These are phyloP conservation scores for Venturiaceae sp. DNA, from an alignment of 2,329 filamentous ascomycete genomes.

Conservation along the genomic window DNA sequence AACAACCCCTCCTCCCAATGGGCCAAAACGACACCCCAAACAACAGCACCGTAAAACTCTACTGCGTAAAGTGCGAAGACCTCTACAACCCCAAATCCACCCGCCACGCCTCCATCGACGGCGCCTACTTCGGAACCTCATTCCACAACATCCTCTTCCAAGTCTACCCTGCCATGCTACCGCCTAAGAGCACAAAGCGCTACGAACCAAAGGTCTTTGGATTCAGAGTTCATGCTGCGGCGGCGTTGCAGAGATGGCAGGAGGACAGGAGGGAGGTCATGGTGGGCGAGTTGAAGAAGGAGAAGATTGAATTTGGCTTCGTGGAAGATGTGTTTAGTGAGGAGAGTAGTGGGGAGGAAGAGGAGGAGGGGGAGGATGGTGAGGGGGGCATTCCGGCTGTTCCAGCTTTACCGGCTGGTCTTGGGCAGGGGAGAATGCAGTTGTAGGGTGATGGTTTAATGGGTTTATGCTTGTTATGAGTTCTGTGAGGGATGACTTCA, in stretches of 20 bases:
- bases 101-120: slow-evolving; percentile 88
- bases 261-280: slow-evolving; percentile 70
- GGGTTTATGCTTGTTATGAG: not conserved
- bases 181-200: slow-evolving; percentile 72
- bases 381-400: not conserved
- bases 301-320: slow-evolving; percentile 62
- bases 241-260: slow-evolving; percentile 87
- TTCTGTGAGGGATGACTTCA: not conserved
- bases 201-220: slow-evolving; percentile 90
- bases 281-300: slow-evolving; percentile 63
- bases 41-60: slow-evolving; percentile 87
- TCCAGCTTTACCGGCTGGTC: not conserved
- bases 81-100: slow-evolving; percentile 98
- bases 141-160: slow-evolving; percentile 99
- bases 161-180: slow-evolving; percentile 85
- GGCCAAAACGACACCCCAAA: slow-evolving; percentile 85
- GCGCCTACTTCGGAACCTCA: slow-evolving; percentile 94
- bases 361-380: slow-evolving; percentile 39
- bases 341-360: slow-evolving; percentile 45
- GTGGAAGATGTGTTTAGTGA: slow-evolving; percentile 51
- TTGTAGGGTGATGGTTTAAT: not conserved
- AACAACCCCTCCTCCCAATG: slow-evolving; percentile 88
- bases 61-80: slow-evolving; percentile 95
- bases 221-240: slow-evolving; percentile 87
- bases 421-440: not conserved